Evolutionary conservation across 1,284 basidiomycete genomes (phyloP).

Genomic region (Cutaneotrichosporon arboriforme): DNA sequence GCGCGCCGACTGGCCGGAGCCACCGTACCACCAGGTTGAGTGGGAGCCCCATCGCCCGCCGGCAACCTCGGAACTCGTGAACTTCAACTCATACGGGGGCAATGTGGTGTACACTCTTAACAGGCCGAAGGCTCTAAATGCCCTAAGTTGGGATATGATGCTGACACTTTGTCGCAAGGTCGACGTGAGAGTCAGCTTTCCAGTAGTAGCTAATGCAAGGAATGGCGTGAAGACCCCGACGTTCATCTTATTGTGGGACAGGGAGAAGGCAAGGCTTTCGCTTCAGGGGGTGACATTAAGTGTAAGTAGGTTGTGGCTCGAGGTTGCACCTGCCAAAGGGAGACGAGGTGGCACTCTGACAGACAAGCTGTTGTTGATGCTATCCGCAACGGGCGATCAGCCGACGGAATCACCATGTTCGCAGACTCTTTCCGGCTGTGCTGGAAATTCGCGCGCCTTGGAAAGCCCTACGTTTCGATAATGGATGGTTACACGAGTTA

Average conservation of each 20-base stretch:
- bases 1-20: too few relatives aligned
- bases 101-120: conserved; percentile 50
- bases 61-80: not conserved
- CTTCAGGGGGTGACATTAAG: conserved; percentile 13
- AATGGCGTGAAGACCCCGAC: conserved; percentile 11
- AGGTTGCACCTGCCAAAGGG: too few relatives aligned
- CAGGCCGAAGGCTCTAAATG: conserved; percentile 75
- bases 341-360: too few relatives aligned
- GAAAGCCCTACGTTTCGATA: conserved; percentile 77
- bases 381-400: not conserved
- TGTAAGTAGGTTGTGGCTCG: not conserved
- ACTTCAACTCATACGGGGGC: conserved; percentile 1
- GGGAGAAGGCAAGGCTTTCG: conserved; percentile 10
- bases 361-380: conserved; percentile 4
- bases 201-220: conserved; percentile 57
- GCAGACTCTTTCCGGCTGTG: conserved; percentile 83
- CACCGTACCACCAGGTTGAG: too few relatives aligned
- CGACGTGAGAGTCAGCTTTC: not conserved
- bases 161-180: conserved; percentile 56
- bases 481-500: conserved; percentile 75
- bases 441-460: conserved; percentile 67
- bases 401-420: conserved; percentile 71
- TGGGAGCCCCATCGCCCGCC: too few relatives aligned
- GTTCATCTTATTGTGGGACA: conserved; percentile 7
- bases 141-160: conserved; percentile 79